A percentile compares a stretch with the other conserved stretches of the same genome.
Evolutionary conservation across 2,329 filamentous ascomycete species (phyloP).

Genomic region (Beauveria pseudobassiana): DNA sequence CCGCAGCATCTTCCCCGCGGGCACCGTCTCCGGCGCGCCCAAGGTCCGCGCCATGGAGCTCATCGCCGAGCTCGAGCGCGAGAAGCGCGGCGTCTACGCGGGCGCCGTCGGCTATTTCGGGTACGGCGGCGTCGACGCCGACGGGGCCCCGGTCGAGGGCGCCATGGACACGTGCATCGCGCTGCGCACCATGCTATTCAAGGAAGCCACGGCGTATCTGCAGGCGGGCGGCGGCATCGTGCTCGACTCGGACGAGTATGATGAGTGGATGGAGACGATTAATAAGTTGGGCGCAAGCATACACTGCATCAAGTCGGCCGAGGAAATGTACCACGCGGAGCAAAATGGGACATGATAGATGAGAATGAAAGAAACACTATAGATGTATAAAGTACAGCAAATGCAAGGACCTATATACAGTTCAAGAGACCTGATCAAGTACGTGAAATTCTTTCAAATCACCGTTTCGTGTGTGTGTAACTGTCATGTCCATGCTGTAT

Average conservation of each 20-base stretch:
- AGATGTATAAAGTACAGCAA: too few relatives aligned
- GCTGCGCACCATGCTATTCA: slow-evolving; percentile 87
- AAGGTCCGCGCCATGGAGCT: slow-evolving; percentile 97
- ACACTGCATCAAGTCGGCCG: slow-evolving; percentile 77
- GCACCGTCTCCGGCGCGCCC: slow-evolving; percentile 89
- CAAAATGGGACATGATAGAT: slow-evolving; percentile 14
- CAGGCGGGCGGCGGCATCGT: slow-evolving; percentile 89
- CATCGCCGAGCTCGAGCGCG: slow-evolving; percentile 85
- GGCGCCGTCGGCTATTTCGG: slow-evolving; percentile 97
- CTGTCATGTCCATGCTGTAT: too few relatives aligned
- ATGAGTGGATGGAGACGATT: slow-evolving; percentile 89
- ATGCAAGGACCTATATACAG: too few relatives aligned
- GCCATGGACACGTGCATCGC: slow-evolving; percentile 84
- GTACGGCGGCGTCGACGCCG: slow-evolving; percentile 62
- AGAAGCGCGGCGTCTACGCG: slow-evolving; percentile 93
- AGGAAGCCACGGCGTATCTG: slow-evolving; percentile 84
- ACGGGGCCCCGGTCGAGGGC: slow-evolving; percentile 61
- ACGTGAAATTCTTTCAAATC: too few relatives aligned
- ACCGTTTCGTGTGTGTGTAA: background rate
- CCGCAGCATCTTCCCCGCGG: slow-evolving; percentile 91
- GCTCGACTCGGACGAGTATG: slow-evolving; percentile 85
- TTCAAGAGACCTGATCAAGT: too few relatives aligned
- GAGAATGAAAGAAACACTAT: background rate
- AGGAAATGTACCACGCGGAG: slow-evolving; percentile 50
- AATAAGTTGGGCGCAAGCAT: slow-evolving; percentile 93